Evolutionary conservation across 495 filamentous ascomycete species (phyloP).

Genomic region (Zalerion maritima): DNA sequence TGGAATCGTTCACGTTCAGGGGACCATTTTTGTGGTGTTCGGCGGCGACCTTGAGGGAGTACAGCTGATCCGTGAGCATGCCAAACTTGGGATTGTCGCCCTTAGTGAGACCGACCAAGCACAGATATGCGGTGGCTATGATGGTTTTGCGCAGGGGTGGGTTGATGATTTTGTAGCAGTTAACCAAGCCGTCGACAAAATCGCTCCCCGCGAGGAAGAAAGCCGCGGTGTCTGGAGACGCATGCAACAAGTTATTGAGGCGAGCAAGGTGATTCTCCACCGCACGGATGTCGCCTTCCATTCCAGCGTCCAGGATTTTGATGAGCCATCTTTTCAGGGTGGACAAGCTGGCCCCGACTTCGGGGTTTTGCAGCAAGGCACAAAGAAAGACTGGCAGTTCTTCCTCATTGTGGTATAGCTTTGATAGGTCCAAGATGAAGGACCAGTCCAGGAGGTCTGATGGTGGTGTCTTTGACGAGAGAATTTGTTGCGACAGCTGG

Average conservation of each 20-base stretch:
- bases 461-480: conserved; percentile 30
- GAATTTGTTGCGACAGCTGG: conserved; percentile 36
- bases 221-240: conserved; percentile 34
- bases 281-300: conserved; percentile 30
- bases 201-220: conserved; percentile 73
- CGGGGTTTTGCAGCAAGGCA: conserved; percentile 25
- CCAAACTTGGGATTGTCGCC: conserved; percentile 51
- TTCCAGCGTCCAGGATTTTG: conserved; percentile 34
- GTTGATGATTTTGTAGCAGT: conserved; percentile 46
- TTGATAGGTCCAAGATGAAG: conserved; percentile 42
- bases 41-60: conserved; percentile 56
- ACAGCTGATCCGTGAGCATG: conserved; percentile 64
- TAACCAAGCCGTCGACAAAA: conserved; percentile 60
- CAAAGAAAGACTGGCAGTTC: conserved; percentile 3
- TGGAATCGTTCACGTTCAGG: conserved; percentile 34
- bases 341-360: conserved; percentile 19
- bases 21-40: conserved; percentile 38
- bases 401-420: conserved; percentile 38
- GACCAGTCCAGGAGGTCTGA: conserved; percentile 34
- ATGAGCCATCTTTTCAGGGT: conserved; percentile 29
- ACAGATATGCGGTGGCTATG: conserved; percentile 56
- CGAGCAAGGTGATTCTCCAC: conserved; percentile 30
- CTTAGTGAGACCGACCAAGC: conserved; percentile 51
- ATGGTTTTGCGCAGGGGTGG: conserved; percentile 44
- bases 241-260: conserved; percentile 36